A percentile compares a stretch with the other conserved stretches of the same genome.
Evolutionary conservation across 257 asterid genomes (phyloP).

Genomic region (Plantago ovata): DNA sequence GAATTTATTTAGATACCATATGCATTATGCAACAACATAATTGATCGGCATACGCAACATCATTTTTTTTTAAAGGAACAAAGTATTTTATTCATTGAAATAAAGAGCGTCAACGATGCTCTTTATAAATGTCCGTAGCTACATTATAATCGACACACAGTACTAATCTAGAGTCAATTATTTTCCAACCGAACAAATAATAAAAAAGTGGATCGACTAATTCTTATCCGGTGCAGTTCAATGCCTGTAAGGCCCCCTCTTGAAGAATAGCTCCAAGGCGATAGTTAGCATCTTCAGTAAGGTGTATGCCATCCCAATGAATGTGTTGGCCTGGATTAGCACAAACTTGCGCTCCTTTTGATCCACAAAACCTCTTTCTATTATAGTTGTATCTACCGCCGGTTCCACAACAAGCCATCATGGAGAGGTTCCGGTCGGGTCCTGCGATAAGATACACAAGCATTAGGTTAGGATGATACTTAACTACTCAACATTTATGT

Average conservation of each 20-base stretch:
- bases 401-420: slow-evolving; percentile 3
- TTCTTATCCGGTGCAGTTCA: background rate
- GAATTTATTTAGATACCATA: no score
- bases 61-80: no score
- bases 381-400: background rate
- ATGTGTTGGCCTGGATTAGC: background rate
- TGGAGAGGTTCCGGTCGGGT: background rate
- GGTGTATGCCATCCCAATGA: slow-evolving; percentile 4
- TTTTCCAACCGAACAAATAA: no score
- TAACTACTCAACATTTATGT: background rate
- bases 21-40: no score
- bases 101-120: no score
- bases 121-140: no score
- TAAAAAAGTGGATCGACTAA: no score
- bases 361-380: background rate
- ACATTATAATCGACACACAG: no score
- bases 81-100: no score
- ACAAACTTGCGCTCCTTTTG: background rate
- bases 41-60: no score
- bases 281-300: background rate
- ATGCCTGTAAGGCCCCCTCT: background rate
- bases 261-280: background rate
- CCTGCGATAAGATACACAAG: background rate
- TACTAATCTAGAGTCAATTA: no score
- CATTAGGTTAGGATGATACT: background rate